These are phyloP conservation scores for Penicillium sp. DNA, from an alignment of 2,329 filamentous ascomycete genomes.

Conservation along the genomic window DNA sequence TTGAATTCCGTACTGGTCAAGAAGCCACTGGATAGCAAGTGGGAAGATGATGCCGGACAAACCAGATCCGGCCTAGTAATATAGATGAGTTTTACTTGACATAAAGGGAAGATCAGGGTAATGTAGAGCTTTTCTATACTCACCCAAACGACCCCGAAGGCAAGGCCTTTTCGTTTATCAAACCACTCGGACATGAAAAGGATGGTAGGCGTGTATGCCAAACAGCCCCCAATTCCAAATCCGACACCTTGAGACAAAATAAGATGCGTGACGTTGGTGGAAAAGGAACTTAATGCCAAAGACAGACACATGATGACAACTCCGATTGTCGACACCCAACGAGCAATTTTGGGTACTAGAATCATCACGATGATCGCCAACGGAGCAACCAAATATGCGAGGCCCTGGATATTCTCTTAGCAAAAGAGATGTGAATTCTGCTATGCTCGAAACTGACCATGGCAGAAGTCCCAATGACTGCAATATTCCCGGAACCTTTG, in stretches of 20 bases:
- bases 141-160: slow-evolving; percentile 51
- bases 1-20: slow-evolving; percentile 28
- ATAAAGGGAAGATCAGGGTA: background rate
- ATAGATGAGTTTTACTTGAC: background rate
- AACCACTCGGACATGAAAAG: slow-evolving; percentile 54
- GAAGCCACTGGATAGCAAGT: slow-evolving; percentile 31
- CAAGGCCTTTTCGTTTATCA: slow-evolving; percentile 48
- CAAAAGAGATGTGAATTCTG: background rate
- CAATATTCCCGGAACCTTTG: slow-evolving; percentile 48
- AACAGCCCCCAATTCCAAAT: slow-evolving; percentile 45
- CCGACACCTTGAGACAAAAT: slow-evolving; percentile 41
- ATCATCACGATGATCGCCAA: slow-evolving; percentile 31
- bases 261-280: slow-evolving; percentile 41
- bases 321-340: slow-evolving; percentile 32
- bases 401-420: slow-evolving; percentile 20
- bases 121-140: slow-evolving; percentile 4
- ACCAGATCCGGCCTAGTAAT: slow-evolving; percentile 30
- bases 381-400: slow-evolving; percentile 28
- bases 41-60: slow-evolving; percentile 34
- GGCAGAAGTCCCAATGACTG: slow-evolving; percentile 64
- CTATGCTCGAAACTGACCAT: slow-evolving; percentile 43
- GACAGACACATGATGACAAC: slow-evolving; percentile 37
- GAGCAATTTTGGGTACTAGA: slow-evolving; percentile 31
- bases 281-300: slow-evolving; percentile 41
- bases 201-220: slow-evolving; percentile 50